Evolutionary conservation across 2,329 filamentous ascomycete species (phyloP).

Genomic region (Fusarium coicis): DNA sequence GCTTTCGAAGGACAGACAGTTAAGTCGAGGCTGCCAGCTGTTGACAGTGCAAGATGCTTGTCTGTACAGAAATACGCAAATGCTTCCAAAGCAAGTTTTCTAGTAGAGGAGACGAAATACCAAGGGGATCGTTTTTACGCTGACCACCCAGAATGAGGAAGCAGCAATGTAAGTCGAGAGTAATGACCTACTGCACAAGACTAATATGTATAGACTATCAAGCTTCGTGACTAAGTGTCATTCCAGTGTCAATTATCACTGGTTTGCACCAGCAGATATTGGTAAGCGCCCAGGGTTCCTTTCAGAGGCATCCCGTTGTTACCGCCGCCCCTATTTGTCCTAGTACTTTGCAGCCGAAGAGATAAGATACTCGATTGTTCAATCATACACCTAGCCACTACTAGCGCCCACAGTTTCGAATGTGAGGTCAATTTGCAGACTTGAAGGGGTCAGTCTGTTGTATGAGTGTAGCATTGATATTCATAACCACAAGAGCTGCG

Average conservation of each 20-base stretch:
- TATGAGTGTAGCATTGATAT: not conserved
- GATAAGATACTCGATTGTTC: rapidly evolving
- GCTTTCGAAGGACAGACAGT: not conserved
- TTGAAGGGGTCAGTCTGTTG: not conserved
- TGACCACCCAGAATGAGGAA: not conserved
- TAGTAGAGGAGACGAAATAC: too few species aligned
- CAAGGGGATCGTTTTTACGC: not conserved
- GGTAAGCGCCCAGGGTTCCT: not conserved
- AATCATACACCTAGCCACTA: not conserved
- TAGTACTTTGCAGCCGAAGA: not conserved
- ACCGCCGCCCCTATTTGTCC: not conserved
- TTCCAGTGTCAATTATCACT: too few species aligned
- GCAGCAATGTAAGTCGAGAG: not conserved
- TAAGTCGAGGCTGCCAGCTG: not conserved
- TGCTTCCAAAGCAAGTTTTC: not conserved
- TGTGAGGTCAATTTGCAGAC: not conserved
- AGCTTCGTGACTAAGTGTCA: too few species aligned
- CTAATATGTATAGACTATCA: too few species aligned
- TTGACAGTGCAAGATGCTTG: not conserved
- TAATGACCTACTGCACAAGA: not conserved
- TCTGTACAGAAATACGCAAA: too few species aligned
- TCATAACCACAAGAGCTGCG: not conserved
- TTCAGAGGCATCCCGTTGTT: not conserved
- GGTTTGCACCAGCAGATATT: not conserved
- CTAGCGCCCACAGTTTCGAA: not conserved